Conservation (phyloP, 2,329 filamentous ascomycete species). For the Scedosporium dehoogii region DNA sequence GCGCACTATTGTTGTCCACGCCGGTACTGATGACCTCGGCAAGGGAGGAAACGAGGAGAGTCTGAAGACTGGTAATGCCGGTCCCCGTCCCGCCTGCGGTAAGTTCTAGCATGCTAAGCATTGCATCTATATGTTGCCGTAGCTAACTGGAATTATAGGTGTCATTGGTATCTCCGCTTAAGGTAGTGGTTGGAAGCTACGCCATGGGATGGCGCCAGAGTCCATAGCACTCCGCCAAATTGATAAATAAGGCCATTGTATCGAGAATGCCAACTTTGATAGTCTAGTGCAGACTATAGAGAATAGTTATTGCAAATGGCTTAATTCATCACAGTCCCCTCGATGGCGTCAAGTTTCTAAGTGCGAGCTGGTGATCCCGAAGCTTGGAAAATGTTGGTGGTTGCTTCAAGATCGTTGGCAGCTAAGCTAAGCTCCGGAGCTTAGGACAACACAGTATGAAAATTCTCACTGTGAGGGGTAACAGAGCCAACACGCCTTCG, state of each 20-base stretch:
- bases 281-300: neutral
- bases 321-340: neutral
- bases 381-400: too few relatives aligned
- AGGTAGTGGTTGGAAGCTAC: slow-evolving; percentile 13
- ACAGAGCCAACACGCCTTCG: neutral
- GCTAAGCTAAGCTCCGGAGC: neutral
- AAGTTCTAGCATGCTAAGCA: slow-evolving; percentile 24
- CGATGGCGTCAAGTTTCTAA: neutral
- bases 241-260: neutral
- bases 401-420: neutral
- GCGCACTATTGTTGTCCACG: slow-evolving; percentile 93
- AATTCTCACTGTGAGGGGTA: neutral
- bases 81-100: slow-evolving; percentile 89
- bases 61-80: slow-evolving; percentile 97
- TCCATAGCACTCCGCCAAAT: neutral
- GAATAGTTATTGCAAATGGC: neutral
- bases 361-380: too few relatives aligned
- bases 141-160: slow-evolving; percentile 33
- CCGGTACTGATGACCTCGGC: slow-evolving; percentile 92
- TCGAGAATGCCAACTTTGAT: neutral
- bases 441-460: neutral
- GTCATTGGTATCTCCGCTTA: slow-evolving; percentile 84
- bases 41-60: slow-evolving; percentile 88
- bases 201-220: neutral
- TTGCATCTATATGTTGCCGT: neutral